A percentile compares a stretch with the other conserved stretches of the same genome.
Conservation (phyloP, 2,329 filamentous ascomycete genomes). For the Eutypella sp. region DNA sequence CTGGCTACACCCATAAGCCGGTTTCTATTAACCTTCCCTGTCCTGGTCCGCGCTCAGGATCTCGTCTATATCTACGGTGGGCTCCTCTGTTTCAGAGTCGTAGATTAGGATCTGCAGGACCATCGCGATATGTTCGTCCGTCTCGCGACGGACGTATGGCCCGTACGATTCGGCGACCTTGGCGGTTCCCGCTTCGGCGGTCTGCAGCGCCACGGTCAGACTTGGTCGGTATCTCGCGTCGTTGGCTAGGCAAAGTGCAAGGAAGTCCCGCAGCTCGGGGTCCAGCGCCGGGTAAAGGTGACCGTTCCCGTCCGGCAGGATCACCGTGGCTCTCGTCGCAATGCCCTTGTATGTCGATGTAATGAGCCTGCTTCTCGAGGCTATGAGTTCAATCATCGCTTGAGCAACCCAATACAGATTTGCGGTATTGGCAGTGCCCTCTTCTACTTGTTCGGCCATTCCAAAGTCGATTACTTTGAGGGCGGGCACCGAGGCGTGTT, state of each 20-base stretch:
- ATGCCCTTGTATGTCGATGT: conserved; percentile 2
- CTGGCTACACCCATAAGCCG: no score
- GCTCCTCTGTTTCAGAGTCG: no score
- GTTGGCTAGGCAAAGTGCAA: conserved; percentile 5
- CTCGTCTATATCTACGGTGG: no score
- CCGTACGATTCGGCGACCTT: conserved; percentile 3
- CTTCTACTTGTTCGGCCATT: not conserved
- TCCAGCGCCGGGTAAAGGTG: conserved; percentile 6
- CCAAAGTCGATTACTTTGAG: conserved; percentile 12
- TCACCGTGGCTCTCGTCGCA: conserved; percentile 6
- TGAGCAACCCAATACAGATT: conserved; percentile 4
- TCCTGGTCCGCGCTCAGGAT: no score
- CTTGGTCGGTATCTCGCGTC: conserved; percentile 1
- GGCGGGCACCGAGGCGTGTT: conserved; percentile 6
- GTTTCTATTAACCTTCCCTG: no score
- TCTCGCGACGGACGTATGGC: not conserved
- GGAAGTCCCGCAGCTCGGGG: conserved; percentile 6
- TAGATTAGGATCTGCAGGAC: conserved; percentile 4
- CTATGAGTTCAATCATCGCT: not conserved
- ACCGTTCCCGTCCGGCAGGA: conserved; percentile 6
- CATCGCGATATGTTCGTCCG: conserved; percentile 2
- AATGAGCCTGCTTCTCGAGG: not conserved
- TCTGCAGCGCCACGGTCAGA: conserved; percentile 3
- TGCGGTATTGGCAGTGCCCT: conserved; percentile 1
- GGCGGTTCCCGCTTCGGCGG: conserved; percentile 3